Evolutionary conservation across 345 rosid genomes (phyloP), one percentile per base, ranked within the genome.

Genomic region (Gossypium turneri): DNA sequence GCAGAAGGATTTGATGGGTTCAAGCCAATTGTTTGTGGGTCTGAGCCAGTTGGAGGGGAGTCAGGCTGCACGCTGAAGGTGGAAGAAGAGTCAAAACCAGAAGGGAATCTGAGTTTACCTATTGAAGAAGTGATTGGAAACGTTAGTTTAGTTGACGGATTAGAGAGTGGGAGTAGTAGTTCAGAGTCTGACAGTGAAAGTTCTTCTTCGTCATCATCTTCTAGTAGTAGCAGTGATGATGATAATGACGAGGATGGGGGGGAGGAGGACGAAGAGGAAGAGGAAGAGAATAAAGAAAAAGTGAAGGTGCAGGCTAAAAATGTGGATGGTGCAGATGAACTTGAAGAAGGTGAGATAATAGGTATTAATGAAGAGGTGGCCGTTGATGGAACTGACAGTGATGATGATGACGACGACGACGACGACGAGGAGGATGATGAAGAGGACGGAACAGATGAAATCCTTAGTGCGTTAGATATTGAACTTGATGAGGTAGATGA

Each of bases 391-490:
- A 43, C 17, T 17, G 64, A 50, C 16, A 80, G 48, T 43, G 82
- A 67, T 29, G 85, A 62, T 25, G 84, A 75, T 22, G 86, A 73
- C 0, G 41, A 34, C 0, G 89, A 85, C 1, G 84, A 79, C 1
- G 89, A 85, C 1, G 41, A 29, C 1, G 6, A 29, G 0, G 84
- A 75, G 15, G 86, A 73, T 0, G 89, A 85, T 1, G 89, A 85
- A 3, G 84, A 79, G 1, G 89, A 85, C 9, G 84, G 77, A 44
- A 86, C 50, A 24, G 80, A 79, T 45, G 81, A 81, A 72, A 88
- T 84, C 90, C 22, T 87, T 78, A 79, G 60, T 69, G 88, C 89
- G 86, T 79, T 82, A 64, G 90, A 81, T 76, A 77, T 75, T 75
- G 93, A 81, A 67, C 70, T 72, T 71, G 80, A 75, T 63, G 81